Base-by-base conservation (phyloP, 352 stramenopile species). In the Globisporangium nagaii region DNA sequence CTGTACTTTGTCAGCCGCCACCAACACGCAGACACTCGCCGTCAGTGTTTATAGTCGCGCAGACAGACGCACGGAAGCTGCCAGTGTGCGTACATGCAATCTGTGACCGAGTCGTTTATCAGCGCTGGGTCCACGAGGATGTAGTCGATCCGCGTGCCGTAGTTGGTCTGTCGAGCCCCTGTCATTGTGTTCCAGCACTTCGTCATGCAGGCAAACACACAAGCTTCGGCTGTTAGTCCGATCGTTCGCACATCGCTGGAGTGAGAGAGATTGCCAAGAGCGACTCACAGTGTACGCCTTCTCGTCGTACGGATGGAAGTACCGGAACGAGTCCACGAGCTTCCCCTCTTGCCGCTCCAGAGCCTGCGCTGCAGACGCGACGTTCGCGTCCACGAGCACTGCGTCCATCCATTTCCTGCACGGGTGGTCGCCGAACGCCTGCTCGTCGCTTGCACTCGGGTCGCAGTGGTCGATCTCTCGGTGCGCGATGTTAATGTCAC, bases 141-240 rank as follows among this genome's bases (percentile, higher is more conserved):
- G 51, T 96, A 97, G 65, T 97, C 90, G 52, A 97, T 93, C 35
- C 90, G 83, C 20, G 82, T 88, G 49, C 90, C 90, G 44, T 89
- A 97, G 63, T 97, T 97, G 59, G 86, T 97, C 59, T 93, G 71
- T 10, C 90, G 74, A 13, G 83, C 88, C 1, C 73, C 73, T 11
- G 87, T 96, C 53, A 89, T 58, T 13, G 78, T 95, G 56, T 75
- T 95, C 87, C 88, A 97, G 55, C 86, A 97, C 71, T 90, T n/a
- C n/a, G n/a, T n/a, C n/a, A n/a, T n/a, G n/a, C n/a, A n/a, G n/a
- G n/a, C n/a, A n/a, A n/a, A n/a, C n/a, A n/a, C n/a, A n/a, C n/a
- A n/a, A n/a, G n/a, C n/a, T n/a, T n/a, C n/a, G n/a, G n/a, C n/a
- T n/a, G n/a, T n/a, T n/a, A n/a, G n/a, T n/a, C n/a, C n/a, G n/a